Evolutionary conservation across 2,329 filamentous ascomycete genomes (phyloP), one percentile per base, ranked within the genome.

Genomic region (Fusarium pseudoanthophilum): DNA sequence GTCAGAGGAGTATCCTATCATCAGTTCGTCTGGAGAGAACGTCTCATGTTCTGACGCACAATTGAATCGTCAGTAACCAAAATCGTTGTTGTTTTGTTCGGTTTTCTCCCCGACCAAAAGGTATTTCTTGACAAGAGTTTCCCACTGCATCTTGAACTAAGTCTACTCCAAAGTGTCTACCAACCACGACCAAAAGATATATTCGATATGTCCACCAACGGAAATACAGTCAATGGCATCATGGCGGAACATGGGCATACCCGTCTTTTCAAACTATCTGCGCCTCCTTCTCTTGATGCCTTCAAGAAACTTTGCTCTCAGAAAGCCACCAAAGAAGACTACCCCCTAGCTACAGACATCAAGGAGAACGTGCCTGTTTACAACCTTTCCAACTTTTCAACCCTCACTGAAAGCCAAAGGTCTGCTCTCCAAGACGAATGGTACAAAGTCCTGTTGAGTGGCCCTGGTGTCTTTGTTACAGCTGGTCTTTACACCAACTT

Each of bases 401-500:
- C 69, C 8, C 49, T 79, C 24, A 73, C 61, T 2, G 40, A 62
- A 4, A 59, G 66, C 4, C 72, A 77, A 40, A 77, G 73, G n/a
- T 70, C 80, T 21, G 75, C 78, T 8, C 84, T 91, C 5, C 88
- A 91, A 78, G 86, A 91, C 71, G 90, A 91, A 81, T 89, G 88
- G 85, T 86, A 90, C 74, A 83, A 88, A 67, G 84, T 89, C 62
- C 85, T 92, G 5, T 82, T 85, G 62, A 81, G 83, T 3, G 90
- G 90, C 0, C 88, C 90, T 0, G 90, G 90, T 9, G 88, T 91
- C 20, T 86, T 90, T 69, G 85, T 90, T n/a, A 83, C 89, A 7
- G 85, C 87, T 56, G 80, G 82, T 59, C 85, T 91, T 76, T 87
- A 87, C 80, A 80, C 80, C n/a, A 75, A 85, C 65, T 72, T 72